These are phyloP conservation scores for Halenospora varia DNA, from an alignment of 495 filamentous ascomycete genomes.

Conservation along the genomic window DNA sequence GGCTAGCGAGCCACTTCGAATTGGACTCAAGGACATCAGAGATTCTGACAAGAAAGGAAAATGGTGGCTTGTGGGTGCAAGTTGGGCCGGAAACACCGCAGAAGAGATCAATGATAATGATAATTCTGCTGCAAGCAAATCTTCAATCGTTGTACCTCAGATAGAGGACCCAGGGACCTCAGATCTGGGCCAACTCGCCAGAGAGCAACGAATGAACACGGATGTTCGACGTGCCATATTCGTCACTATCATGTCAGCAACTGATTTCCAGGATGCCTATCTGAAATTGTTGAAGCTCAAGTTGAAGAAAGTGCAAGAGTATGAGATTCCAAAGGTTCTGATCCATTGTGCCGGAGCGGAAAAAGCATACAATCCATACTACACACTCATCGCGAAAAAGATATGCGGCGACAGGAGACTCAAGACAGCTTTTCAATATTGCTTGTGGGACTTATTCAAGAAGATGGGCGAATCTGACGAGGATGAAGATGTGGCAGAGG, in stretches of 20 bases:
- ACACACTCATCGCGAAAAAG: constrained; percentile 74
- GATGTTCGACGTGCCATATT: constrained; percentile 91
- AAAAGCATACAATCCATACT: constrained; percentile 86
- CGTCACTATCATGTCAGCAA: constrained; percentile 81
- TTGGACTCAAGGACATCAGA: constrained; percentile 74
- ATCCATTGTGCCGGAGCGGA: constrained; percentile 85
- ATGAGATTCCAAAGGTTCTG: constrained; percentile 83
- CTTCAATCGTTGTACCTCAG: constrained; percentile 15
- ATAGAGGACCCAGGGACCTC: constrained; percentile 40
- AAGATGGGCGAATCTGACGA: constrained; percentile 72
- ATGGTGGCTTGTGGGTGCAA: constrained; percentile 97
- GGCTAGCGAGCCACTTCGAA: constrained; percentile 74
- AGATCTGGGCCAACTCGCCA: constrained; percentile 71
- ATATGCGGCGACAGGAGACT: constrained; percentile 69
- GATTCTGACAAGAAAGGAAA: constrained; percentile 84
- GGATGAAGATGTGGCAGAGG: constrained; percentile 45
- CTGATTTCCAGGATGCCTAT: constrained; percentile 80
- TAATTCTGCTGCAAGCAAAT: constrained; percentile 24
- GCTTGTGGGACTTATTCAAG: constrained; percentile 84
- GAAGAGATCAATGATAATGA: constrained; percentile 14
- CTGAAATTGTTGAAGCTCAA: constrained; percentile 72
- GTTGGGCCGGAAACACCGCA: constrained; percentile 58
- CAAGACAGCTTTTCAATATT: constrained; percentile 78
- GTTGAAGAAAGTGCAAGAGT: constrained; percentile 79
- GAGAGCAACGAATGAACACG: constrained; percentile 90